Conservation (phyloP, 768 basidiomycete genomes). For the Phlebiopsis flavidoalba region DNA sequence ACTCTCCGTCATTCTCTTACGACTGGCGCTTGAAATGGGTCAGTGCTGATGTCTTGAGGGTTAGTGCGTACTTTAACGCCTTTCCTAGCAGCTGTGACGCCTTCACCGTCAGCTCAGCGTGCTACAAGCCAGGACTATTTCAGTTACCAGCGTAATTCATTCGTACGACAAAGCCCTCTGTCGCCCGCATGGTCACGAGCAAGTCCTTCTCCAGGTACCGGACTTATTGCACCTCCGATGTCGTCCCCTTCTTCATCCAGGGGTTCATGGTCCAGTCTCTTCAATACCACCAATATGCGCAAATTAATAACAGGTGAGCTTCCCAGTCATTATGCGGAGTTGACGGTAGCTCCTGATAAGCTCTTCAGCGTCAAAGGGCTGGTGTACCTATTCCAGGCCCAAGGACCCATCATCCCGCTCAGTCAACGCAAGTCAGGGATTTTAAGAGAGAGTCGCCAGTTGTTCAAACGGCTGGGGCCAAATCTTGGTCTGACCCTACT, state of each 20-base stretch:
- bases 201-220: slow-evolving; percentile 35
- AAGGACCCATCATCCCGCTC: slow-evolving; percentile 20
- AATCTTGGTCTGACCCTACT: slow-evolving; percentile 20
- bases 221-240: slow-evolving; percentile 34
- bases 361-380: slow-evolving; percentile 13
- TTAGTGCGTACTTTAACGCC: no score
- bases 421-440: slow-evolving; percentile 16
- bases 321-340: neutral
- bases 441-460: slow-evolving; percentile 22
- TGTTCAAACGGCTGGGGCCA: neutral
- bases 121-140: slow-evolving; percentile 48
- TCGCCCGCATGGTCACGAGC: slow-evolving; percentile 53
- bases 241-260: slow-evolving; percentile 57
- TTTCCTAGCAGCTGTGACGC: neutral
- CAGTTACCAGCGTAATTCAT: slow-evolving; percentile 34
- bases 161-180: slow-evolving; percentile 32
- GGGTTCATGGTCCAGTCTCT: slow-evolving; percentile 79
- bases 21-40: slow-evolving; percentile 8
- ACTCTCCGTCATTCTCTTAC: slow-evolving; percentile 59
- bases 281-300: slow-evolving; percentile 60
- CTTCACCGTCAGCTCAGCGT: slow-evolving; percentile 3
- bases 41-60: neutral
- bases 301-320: slow-evolving; percentile 58
- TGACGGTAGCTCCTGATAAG: neutral
- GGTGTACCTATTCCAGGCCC: slow-evolving; percentile 13